Evolutionary conservation across 495 filamentous ascomycete genomes (phyloP).

Genomic region (Xylaria intraflava): DNA sequence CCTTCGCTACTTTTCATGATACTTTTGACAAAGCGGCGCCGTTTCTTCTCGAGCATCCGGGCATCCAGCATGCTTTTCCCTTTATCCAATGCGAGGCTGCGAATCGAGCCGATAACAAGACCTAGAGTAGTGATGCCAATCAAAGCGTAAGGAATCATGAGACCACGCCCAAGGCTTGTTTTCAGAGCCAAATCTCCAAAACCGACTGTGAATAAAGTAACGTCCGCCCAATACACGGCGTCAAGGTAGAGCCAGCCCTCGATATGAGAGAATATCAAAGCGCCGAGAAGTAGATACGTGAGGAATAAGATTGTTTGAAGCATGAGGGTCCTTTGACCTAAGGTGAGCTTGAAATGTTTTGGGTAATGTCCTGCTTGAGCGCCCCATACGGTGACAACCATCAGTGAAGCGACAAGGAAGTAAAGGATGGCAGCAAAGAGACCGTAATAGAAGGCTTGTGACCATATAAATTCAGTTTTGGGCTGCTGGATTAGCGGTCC

Average conservation of each 20-base stretch:
- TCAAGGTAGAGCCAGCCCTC: slow-evolving; percentile 78
- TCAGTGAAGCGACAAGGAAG: slow-evolving; percentile 63
- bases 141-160: slow-evolving; percentile 75
- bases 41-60: slow-evolving; percentile 63
- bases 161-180: slow-evolving; percentile 49
- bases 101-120: slow-evolving; percentile 77
- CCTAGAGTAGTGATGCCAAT: slow-evolving; percentile 77
- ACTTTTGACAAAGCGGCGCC: slow-evolving; percentile 44
- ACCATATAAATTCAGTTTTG: slow-evolving; percentile 49
- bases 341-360: slow-evolving; percentile 64
- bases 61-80: slow-evolving; percentile 64
- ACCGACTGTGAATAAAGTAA: slow-evolving; percentile 79
- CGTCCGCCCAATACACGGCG: slow-evolving; percentile 75
- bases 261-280: slow-evolving; percentile 61
- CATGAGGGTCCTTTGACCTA: slow-evolving; percentile 76
- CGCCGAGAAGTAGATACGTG: slow-evolving; percentile 67
- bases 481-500: slow-evolving; percentile 43
- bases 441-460: slow-evolving; percentile 77
- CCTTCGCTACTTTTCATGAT: slow-evolving; percentile 44
- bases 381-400: slow-evolving; percentile 63
- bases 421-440: slow-evolving; percentile 71
- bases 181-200: slow-evolving; percentile 61
- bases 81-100: slow-evolving; percentile 70
- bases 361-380: slow-evolving; percentile 57
- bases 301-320: slow-evolving; percentile 77